These are phyloP conservation scores for Psilocybe sp. DNA, from an alignment of 768 basidiomycete species.

Conservation along the genomic window DNA sequence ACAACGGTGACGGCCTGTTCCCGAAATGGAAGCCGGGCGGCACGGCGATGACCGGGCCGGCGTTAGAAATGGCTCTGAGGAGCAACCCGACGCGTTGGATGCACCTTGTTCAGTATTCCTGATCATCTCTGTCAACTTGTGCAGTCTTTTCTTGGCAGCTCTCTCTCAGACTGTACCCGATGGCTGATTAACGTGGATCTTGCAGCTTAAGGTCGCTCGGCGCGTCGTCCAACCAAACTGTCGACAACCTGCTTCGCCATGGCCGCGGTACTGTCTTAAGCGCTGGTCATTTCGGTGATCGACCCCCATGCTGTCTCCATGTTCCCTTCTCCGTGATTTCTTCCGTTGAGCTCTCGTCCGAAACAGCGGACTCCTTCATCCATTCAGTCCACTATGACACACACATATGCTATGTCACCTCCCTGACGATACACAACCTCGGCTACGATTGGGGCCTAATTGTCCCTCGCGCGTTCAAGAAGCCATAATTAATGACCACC, in stretches of 20 bases:
- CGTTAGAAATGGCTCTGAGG: background rate
- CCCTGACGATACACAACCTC: slow-evolving; percentile 18
- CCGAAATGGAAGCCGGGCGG: background rate
- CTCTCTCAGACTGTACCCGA: no score
- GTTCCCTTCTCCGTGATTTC: slow-evolving; percentile 12
- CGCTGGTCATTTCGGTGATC: background rate
- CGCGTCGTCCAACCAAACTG: background rate
- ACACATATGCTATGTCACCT: slow-evolving; percentile 12
- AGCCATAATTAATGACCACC: slow-evolving; percentile 19
- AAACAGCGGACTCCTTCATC: slow-evolving; percentile 21
- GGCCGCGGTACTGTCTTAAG: background rate
- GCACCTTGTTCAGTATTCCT: background rate
- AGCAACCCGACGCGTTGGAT: background rate
- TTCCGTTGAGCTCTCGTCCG: slow-evolving; percentile 9
- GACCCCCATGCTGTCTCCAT: slow-evolving; percentile 8
- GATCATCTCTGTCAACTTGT: no score
- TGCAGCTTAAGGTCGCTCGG: no score
- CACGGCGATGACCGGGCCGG: background rate
- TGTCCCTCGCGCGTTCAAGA: slow-evolving; percentile 23
- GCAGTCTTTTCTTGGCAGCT: no score
- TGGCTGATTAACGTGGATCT: no score
- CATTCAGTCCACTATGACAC: slow-evolving; percentile 13
- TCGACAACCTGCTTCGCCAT: no score
- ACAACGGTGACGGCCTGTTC: slow-evolving; percentile 2
- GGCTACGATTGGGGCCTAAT: slow-evolving; percentile 29